Evolutionary conservation across 2,329 filamentous ascomycete genomes (phyloP).

Genomic region (Diplodia seriata): DNA sequence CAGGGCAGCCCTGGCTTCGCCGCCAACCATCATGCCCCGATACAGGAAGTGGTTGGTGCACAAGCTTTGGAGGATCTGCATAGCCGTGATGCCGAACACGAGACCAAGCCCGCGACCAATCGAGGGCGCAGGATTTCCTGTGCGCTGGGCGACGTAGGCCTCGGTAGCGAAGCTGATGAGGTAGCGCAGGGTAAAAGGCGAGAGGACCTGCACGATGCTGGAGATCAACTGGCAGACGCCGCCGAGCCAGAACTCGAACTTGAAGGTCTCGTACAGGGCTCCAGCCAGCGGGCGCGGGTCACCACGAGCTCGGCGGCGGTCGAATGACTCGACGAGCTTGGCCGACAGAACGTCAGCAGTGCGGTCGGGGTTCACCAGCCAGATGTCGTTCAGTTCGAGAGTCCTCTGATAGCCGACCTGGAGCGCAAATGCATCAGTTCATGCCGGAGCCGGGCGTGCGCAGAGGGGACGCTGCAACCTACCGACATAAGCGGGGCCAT

Average conservation of each 20-base stretch:
- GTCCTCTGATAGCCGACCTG: constrained; percentile 84
- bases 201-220: constrained; percentile 76
- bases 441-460: neutral
- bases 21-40: constrained; percentile 88
- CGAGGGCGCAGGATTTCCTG: constrained; percentile 63
- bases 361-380: constrained; percentile 83
- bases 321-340: constrained; percentile 72
- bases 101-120: constrained; percentile 81
- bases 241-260: constrained; percentile 82
- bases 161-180: constrained; percentile 84
- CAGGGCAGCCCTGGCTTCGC: constrained; percentile 78
- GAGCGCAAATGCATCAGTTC: neutral
- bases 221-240: constrained; percentile 77
- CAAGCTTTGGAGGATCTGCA: constrained; percentile 85
- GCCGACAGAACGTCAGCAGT: constrained; percentile 72
- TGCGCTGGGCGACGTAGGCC: constrained; percentile 72
- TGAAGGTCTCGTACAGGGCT: constrained; percentile 87
- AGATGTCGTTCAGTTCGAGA: constrained; percentile 85
- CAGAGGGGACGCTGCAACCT: constrained; percentile 31
- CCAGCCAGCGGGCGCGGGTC: constrained; percentile 76
- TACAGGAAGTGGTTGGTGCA: constrained; percentile 92
- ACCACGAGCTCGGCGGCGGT: constrained; percentile 69
- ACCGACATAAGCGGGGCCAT: constrained; percentile 80
- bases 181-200: constrained; percentile 84
- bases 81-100: constrained; percentile 80